Evolutionary conservation across 1,284 basidiomycete species (phyloP), one percentile per base, ranked within the genome.

Genomic region (Marasmius tenuissimus): DNA sequence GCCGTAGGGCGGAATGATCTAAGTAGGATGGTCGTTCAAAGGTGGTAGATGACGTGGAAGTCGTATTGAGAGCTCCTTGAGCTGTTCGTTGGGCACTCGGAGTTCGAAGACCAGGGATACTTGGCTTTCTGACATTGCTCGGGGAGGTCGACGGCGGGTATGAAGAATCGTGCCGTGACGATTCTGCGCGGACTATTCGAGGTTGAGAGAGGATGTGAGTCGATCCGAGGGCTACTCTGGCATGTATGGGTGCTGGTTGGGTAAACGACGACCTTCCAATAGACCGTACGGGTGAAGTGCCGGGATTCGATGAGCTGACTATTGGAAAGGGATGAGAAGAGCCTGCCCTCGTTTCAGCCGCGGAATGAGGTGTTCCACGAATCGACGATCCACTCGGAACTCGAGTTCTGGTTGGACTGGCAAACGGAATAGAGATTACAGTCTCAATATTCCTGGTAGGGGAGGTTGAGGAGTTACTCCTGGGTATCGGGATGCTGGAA

Each of bases 11-110:
- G 4, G 91, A 91, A 71, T 91, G 81, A 40, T 90, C 87, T 55
- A 93, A 81, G 72, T 93, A 93, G 1, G 85, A 72, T 1, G 91
- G 91, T 34, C 85, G 82, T 59, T 81, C 78, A 69, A 91, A 91
- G 16, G 81, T 71, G 16, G 79, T 69, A 60, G 68, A 67, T 37
- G 63, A 71, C 34, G 66, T 70, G 58, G 65, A 70, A 52, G 61
- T 67, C 61, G 65, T 67, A 61, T 61, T 52, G 39, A 63, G 45
- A 9, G 55, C 37, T 54, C 12, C 34, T 27, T 27, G 50, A 49
- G 61, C 53, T 18, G 38, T 57, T 34, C 56, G 49, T 20, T 51
- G 20, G 60, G 65, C 45, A 66, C 65, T 59, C 63, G 69, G 48
- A 61, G 58, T 45, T 60, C 61, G 62, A 56, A 61, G 63, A 38